Evolutionary conservation across 1,284 basidiomycete species (phyloP).

Genomic region (Ganoderma boninense): DNA sequence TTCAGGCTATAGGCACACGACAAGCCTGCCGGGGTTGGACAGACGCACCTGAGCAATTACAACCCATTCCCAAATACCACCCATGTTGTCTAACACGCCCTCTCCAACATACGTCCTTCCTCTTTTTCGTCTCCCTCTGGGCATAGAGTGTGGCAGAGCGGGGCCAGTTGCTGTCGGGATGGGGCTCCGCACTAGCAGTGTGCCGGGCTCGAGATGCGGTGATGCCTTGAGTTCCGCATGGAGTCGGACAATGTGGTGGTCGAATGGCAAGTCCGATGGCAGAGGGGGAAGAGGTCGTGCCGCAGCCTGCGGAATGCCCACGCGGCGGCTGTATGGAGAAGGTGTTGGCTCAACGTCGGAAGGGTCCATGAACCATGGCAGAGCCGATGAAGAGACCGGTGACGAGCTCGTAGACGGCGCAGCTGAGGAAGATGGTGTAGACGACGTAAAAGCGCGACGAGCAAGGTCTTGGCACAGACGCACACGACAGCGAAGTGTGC

Average conservation of each 20-base stretch:
- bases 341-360: slow-evolving; percentile 25
- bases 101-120: slow-evolving; percentile 74
- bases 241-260: slow-evolving; percentile 47
- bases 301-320: slow-evolving; percentile 39
- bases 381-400: slow-evolving; percentile 9
- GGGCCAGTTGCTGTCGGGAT: slow-evolving; percentile 58
- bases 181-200: slow-evolving; percentile 60
- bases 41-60: slow-evolving; percentile 69
- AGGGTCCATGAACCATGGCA: slow-evolving; percentile 67
- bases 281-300: slow-evolving; percentile 43
- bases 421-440: slow-evolving; percentile 19
- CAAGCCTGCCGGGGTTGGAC: neutral
- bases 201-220: slow-evolving; percentile 68
- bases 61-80: slow-evolving; percentile 77
- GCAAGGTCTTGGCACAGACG: slow-evolving; percentile 12
- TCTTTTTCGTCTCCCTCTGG: slow-evolving; percentile 69
- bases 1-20: neutral
- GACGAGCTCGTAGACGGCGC: slow-evolving; percentile 17
- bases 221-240: slow-evolving; percentile 61
- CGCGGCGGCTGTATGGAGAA: slow-evolving; percentile 21
- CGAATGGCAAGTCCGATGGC: slow-evolving; percentile 56
- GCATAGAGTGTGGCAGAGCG: slow-evolving; percentile 55
- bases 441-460: slow-evolving; percentile 26
- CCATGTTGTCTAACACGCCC: slow-evolving; percentile 58
- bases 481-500: slow-evolving; percentile 17